A percentile compares a stretch with the other conserved stretches of the same genome.
Conservation (phyloP, 352 stramenopile species). For the Phytopythium cucurbitacearum region DNA sequence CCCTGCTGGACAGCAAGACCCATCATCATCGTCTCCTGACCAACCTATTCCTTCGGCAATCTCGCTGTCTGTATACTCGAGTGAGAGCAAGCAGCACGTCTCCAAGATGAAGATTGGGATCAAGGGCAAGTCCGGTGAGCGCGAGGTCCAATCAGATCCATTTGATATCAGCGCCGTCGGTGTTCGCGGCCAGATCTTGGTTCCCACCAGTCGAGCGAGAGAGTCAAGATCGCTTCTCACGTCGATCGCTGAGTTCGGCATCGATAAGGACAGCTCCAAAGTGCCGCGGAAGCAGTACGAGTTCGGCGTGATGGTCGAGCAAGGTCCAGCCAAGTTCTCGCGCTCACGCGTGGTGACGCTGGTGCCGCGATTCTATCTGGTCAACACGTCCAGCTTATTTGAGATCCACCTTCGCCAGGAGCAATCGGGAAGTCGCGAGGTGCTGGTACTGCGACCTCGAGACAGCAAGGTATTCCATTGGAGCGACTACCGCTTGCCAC, state of each 20-base stretch:
- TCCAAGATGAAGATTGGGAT: slow-evolving; percentile 79
- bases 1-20: slow-evolving; percentile 6
- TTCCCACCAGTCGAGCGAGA: slow-evolving; percentile 40
- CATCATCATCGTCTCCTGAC: neutral
- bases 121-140: slow-evolving; percentile 20
- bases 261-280: slow-evolving; percentile 9
- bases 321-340: slow-evolving; percentile 71
- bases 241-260: slow-evolving; percentile 40
- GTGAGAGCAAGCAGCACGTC: slow-evolving; percentile 53
- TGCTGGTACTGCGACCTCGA: slow-evolving; percentile 41
- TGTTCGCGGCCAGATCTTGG: slow-evolving; percentile 65
- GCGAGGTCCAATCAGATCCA: slow-evolving; percentile 61
- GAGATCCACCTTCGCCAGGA: slow-evolving; percentile 70
- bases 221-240: slow-evolving; percentile 41
- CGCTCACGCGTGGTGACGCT: slow-evolving; percentile 76
- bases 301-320: slow-evolving; percentile 84
- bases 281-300: slow-evolving; percentile 71
- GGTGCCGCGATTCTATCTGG: slow-evolving; percentile 76
- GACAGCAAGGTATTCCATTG: slow-evolving; percentile 79
- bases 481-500: slow-evolving; percentile 57
- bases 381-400: slow-evolving; percentile 67
- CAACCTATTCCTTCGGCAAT: slow-evolving; percentile 19
- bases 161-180: slow-evolving; percentile 81
- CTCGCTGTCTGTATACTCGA: slow-evolving; percentile 73
- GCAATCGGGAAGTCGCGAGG: slow-evolving; percentile 26